Percentiles rank a stretch among this genome's conserved stretches.
Evolutionary conservation across 805 yeast species (phyloP).

Genomic region (Ogataea parapolymorpha): DNA sequence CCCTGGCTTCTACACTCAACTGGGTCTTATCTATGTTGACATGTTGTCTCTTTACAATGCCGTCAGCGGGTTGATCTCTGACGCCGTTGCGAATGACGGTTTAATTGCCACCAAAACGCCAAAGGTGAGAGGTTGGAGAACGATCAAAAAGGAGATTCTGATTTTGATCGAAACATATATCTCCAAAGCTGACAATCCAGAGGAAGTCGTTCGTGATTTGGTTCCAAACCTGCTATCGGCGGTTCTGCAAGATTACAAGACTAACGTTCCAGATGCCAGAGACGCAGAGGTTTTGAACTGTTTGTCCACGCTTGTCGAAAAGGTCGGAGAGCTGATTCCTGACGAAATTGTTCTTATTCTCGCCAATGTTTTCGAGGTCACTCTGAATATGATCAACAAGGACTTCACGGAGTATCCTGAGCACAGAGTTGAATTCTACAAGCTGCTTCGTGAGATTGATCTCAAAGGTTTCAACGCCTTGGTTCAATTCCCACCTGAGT

Average conservation of each 20-base stretch:
- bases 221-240: conserved; percentile 81
- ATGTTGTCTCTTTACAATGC: conserved; percentile 88
- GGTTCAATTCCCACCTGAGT: conserved; percentile 83
- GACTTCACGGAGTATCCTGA: conserved; percentile 97
- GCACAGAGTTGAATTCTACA: conserved; percentile 94
- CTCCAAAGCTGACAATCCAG: conserved; percentile 78
- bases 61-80: conserved; percentile 80
- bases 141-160: conserved; percentile 91
- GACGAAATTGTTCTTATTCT: conserved; percentile 84
- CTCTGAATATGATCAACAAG: conserved; percentile 91
- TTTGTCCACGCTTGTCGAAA: conserved; percentile 83
- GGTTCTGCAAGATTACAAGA: conserved; percentile 82
- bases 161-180: conserved; percentile 86
- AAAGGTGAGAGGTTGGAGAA: conserved; percentile 90
- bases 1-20: conserved; percentile 83
- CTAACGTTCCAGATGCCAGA: conserved; percentile 92
- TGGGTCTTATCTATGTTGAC: conserved; percentile 81
- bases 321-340: conserved; percentile 84
- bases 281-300: conserved; percentile 97
- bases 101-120: conserved; percentile 91
- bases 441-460: conserved; percentile 82
- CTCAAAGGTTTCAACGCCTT: conserved; percentile 81
- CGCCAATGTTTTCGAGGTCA: conserved; percentile 90
- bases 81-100: conserved; percentile 76
- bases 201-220: conserved; percentile 78